Evolutionary conservation across 2,329 filamentous ascomycete species (phyloP), one percentile per base, ranked within the genome.

Genomic region (Alternaria angustiovoidea): DNA sequence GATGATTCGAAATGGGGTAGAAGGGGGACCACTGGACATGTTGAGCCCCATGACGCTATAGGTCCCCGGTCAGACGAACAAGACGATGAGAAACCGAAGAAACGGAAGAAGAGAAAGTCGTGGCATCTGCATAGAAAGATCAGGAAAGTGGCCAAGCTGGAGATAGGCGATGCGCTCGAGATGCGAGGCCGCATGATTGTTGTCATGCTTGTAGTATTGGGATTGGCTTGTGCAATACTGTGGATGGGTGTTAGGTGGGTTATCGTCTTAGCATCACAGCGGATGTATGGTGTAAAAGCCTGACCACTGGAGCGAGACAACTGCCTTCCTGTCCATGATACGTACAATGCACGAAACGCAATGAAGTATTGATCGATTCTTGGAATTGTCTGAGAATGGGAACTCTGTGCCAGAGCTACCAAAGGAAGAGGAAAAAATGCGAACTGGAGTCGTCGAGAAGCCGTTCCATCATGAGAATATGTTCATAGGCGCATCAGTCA

Each of bases 91-190:
- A 12, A 59, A 36, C n/a, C 53, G 30, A 60, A 64, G 49, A 68
- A 53, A 24, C 36, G 42, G 39, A 61, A 64, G 49, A 70, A 52
- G 53, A 53, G n/a, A 32, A 63, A 61, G 54, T 62, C 69, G 20
- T 82, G 80, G 80, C 76, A 78, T 63, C 54, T 77, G 18, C 65
- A 76, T 20, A 81, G 77, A 70, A 82, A 80, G 70, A 79, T 81
- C 42, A 68, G 84, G 61, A 87, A 88, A 72, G 79, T 91, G 54
- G 83, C 89, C 70, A 84, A 80, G 72, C 80, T 88, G 81, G 87
- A 91, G 73, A 82, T 88, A 16, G 82, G 81, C 3, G 88, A 91
- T 69, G 89, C 89, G 3, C 87, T 91, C 64, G 84, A 85, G 72
- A 80, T 90, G 73, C 82, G 87, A 24, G 78, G 80, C 11, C 79